phyloP scores from a whole-genome alignment of 106 monocot genomes.

The Ottelia alismoides region DNA sequence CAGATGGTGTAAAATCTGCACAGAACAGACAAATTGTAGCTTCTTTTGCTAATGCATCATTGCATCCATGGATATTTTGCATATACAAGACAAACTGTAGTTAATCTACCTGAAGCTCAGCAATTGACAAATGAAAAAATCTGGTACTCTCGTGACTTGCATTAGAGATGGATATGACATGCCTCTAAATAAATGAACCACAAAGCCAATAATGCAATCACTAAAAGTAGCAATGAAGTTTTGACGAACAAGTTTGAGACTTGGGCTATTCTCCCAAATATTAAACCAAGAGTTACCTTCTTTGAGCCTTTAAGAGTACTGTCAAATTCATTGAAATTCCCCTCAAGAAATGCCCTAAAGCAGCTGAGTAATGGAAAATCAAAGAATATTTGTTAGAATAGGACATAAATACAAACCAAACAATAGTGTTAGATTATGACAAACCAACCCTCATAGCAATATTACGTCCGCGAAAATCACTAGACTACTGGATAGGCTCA shows the following conservation, averaged over 20 bases:
- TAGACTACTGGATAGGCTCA: too few relatives aligned
- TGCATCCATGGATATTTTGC: not conserved
- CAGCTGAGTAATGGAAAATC: conserved; percentile 33
- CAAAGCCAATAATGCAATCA: too few relatives aligned
- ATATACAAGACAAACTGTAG: not conserved
- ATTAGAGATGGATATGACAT: conserved; percentile 51
- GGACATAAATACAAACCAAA: not conserved
- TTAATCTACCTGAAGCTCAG: conserved; percentile 66
- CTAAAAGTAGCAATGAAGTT: too few relatives aligned
- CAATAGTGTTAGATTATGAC: too few relatives aligned
- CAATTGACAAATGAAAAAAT: conserved; percentile 66
- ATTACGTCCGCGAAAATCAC: too few relatives aligned
- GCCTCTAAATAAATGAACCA: conserved; percentile 47
- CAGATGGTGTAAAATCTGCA: conserved; percentile 78
- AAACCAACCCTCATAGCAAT: too few relatives aligned
- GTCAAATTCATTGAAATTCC: conserved; percentile 51
- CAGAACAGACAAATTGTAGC: not conserved
- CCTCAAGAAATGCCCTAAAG: conserved; percentile 86
- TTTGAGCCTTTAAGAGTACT: conserved; percentile 49
- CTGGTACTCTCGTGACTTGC: conserved; percentile 77
- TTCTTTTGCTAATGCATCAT: not conserved
- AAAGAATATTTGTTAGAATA: too few relatives aligned
- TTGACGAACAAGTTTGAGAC: too few relatives aligned
- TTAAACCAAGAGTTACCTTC: too few relatives aligned
- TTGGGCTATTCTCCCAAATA: too few relatives aligned